Percentiles rank a stretch among this genome's conserved stretches.
Evolutionary conservation across 2,329 filamentous ascomycete species (phyloP).

Genomic region (Lizonia empirigonia): DNA sequence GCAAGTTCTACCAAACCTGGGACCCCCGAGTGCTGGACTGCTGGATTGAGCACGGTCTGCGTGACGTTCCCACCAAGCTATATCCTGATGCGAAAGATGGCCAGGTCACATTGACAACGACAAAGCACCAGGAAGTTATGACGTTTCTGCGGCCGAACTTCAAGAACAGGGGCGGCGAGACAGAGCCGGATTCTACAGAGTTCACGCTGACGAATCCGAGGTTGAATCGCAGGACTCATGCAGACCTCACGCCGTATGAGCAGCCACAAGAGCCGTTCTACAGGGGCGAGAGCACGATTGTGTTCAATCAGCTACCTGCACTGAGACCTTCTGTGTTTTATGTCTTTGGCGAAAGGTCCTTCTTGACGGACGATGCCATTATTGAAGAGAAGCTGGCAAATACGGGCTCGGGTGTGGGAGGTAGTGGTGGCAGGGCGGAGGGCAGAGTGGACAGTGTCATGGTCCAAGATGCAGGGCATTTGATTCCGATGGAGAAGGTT

Average conservation of each 20-base stretch:
- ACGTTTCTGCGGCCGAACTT: constrained; percentile 72
- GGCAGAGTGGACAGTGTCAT: constrained; percentile 71
- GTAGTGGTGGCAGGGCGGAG: constrained; percentile 67
- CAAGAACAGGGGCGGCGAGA: constrained; percentile 50
- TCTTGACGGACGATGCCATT: constrained; percentile 59
- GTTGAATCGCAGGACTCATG: constrained; percentile 50
- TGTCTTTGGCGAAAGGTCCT: constrained; percentile 58
- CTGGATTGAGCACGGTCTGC: constrained; percentile 76
- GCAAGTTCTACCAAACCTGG: constrained; percentile 81
- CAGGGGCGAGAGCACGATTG: constrained; percentile 65
- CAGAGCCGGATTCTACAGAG: constrained; percentile 50
- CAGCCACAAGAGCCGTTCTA: constrained; percentile 63
- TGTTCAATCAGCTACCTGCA: constrained; percentile 65
- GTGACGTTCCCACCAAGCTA: constrained; percentile 69
- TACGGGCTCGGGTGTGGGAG: constrained; percentile 71
- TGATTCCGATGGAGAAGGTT: constrained; percentile 83
- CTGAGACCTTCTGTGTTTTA: constrained; percentile 49
- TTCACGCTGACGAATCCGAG: constrained; percentile 35
- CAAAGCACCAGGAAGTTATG: constrained; percentile 86
- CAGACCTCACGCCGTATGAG: constrained; percentile 47
- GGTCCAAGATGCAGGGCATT: constrained; percentile 71
- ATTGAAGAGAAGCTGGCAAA: constrained; percentile 64
- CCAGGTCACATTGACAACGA: constrained; percentile 75
- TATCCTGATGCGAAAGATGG: constrained; percentile 55
- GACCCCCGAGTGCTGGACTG: constrained; percentile 77